Conservation (phyloP, 306 rosid genomes). For the Pyrus communis region DNA sequence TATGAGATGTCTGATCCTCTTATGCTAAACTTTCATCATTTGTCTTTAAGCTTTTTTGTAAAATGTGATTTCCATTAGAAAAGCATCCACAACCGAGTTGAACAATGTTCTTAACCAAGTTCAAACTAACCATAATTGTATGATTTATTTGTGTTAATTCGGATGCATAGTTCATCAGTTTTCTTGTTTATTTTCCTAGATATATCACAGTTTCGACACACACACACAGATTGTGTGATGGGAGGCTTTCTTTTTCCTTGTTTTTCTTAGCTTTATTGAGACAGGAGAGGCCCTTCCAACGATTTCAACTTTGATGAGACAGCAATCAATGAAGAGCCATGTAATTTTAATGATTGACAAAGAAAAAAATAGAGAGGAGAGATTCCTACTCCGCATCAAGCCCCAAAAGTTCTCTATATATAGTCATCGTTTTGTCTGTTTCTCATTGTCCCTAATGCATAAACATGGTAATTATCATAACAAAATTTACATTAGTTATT, state of each 20-base stretch:
- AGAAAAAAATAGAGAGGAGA: too few species aligned
- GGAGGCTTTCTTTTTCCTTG: not conserved
- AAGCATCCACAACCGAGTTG: too few species aligned
- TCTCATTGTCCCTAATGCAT: slow-evolving; percentile 13
- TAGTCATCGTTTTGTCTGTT: slow-evolving; percentile 10
- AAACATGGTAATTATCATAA: not conserved
- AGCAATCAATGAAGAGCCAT: not conserved
- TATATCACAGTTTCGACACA: not conserved
- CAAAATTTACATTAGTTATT: too few species aligned
- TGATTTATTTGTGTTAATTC: not conserved
- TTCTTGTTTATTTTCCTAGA: not conserved
- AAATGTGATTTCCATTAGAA: too few species aligned
- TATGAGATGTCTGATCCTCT: too few species aligned
- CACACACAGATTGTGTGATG: not conserved
- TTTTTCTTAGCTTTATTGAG: not conserved
- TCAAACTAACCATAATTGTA: not conserved
- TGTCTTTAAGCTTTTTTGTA: too few species aligned
- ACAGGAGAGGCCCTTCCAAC: not conserved
- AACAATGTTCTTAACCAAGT: not conserved
- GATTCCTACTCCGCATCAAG: not conserved
- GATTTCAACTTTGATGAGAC: not conserved
- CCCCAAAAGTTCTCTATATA: not conserved
- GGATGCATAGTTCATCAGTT: not conserved
- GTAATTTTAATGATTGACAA: not conserved
- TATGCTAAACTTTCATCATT: too few species aligned